Evolutionary conservation across 306 rosid genomes (phyloP), one percentile per base, ranked within the genome.

Genomic region (Acacia acuminata): DNA sequence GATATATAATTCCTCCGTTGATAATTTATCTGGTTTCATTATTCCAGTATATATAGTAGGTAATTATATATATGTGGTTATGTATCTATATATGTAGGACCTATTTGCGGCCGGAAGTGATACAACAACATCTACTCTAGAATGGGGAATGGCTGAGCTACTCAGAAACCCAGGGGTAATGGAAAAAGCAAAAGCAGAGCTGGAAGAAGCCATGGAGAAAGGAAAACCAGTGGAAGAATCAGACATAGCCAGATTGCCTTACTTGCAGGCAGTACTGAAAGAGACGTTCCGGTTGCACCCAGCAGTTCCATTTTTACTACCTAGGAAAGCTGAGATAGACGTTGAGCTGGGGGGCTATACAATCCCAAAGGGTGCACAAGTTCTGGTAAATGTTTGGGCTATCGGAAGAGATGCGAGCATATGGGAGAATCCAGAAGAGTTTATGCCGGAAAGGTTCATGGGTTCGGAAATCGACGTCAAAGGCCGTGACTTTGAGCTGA

Each of bases 141-240:
- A 90, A 75, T 90, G 89, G 92, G 87, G 88, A 45, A 88, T 88
- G 93, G 85, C 91, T 12, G 67, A 75, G 68, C 51, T 86, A 1
- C 61, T 90, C 10, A 77, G 38, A 4, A 82, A 81, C 83, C 91
- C 90, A 20, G 44, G 72, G 45, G 82, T 36, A 8, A 51, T 88
- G 48, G 73, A 83, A 24, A 90, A 83, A 68, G 87, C 86, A 3
- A 73, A 77, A 82, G 60, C 61, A 82, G 90, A 88, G 76, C 73
- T 80, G 7, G 42, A 55, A 6, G 32, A 82, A 58, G 71, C 55
- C 60, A 84, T 88, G 2, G 91, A 87, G 17, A 90, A 78, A 88
- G 87, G 82, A 1, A 86, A 82, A 27, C 84, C 82, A 4, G 51
- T 88, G 11, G 82, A 80, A 76, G 93, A 90, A 80, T 82, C 88